Percentiles rank a stretch among this genome's conserved stretches.
phyloP scores from a whole-genome alignment of 2,329 filamentous ascomycete genomes.

The Tolypocladium ophioglossoides region DNA sequence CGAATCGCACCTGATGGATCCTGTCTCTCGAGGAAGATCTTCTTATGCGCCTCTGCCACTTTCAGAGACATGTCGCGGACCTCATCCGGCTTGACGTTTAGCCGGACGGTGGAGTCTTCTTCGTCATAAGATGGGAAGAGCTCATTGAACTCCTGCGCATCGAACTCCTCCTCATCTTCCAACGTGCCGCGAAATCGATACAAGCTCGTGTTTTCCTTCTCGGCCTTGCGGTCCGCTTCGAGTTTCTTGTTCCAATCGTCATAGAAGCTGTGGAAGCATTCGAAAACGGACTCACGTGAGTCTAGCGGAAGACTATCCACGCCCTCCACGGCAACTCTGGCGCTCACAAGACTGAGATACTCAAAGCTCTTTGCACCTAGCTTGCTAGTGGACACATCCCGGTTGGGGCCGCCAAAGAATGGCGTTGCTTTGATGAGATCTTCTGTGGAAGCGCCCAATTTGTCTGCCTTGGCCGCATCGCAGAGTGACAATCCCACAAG shows the following conservation, averaged over 20 bases:
- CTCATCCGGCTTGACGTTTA: constrained; percentile 22
- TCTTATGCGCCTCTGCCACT: constrained; percentile 49
- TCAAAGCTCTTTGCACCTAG: constrained; percentile 25
- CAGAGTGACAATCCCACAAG: constrained; percentile 63
- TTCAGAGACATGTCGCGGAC: constrained; percentile 48
- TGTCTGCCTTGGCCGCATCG: constrained; percentile 31
- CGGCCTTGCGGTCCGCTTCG: constrained; percentile 63
- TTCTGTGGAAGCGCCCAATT: constrained; percentile 20
- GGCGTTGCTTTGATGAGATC: constrained; percentile 38
- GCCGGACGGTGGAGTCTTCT: constrained; percentile 22
- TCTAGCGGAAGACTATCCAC: constrained; percentile 25
- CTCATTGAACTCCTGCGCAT: constrained; percentile 64
- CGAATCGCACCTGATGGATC: constrained; percentile 31
- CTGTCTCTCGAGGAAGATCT: constrained; percentile 35
- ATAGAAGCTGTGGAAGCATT: constrained; percentile 63
- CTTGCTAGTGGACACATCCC: constrained; percentile 11
- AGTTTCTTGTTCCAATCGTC: constrained; percentile 71
- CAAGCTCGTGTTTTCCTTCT: constrained; percentile 62
- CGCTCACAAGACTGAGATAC: constrained; percentile 26
- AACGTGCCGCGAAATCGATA: constrained; percentile 75
- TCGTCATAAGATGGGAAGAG: constrained; percentile 71
- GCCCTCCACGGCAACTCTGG: constrained; percentile 36
- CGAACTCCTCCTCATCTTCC: constrained; percentile 65
- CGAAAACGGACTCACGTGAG: constrained; percentile 46
- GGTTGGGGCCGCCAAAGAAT: constrained; percentile 40